Evolutionary conservation across 306 rosid species (phyloP), one percentile per base, ranked within the genome.

Genomic region (Cicer arietinum): DNA sequence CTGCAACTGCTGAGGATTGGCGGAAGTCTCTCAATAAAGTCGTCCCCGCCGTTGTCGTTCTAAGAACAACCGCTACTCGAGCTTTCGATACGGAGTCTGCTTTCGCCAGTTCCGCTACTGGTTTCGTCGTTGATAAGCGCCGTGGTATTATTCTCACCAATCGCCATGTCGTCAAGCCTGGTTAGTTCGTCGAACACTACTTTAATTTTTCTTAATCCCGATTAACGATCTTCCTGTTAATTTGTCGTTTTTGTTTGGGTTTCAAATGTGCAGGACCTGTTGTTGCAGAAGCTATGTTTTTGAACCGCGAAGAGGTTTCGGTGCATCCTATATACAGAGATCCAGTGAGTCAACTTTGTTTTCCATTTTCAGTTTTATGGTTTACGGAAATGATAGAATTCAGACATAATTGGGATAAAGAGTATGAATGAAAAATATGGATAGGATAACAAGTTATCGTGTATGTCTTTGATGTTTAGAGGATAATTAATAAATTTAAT

Each of bases 121-220:
- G 97, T 14, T 94, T 94, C 68, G 87, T 94, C 47, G 88, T 94
- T n/a, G 98, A 94, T 52, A 94, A 94, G 80, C 86, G 86, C 81
- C 96, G 96, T 14, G 98, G 98, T 47, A 91, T 94, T 48, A 91
- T 94, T 67, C 96, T 94, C 79, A 94, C 98, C 66, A 94, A 94
- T 81, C 96, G 98, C 11, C 98, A 94, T 64, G 98, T 94, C 16
- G 97, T 91, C 68, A 94, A 94, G 89, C 89, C 98, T 20, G 98
- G 98, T 94, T 74, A 54, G 39, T 67, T 22, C 42, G 12, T 11
- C 17, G 22, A 22, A 7, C 10, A 20, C 10, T 53, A 3, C 40
- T 57, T 53, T 58, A 16, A 3, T 22, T 35, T 1, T 14, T 40
- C 14, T 5, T 50, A 6, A 2, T 76, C 2, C 10, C 18, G 76